Percentiles rank a stretch among this genome's conserved stretches.
Evolutionary conservation across 345 rosid genomes (phyloP).

Genomic region (Conringia planisiliqua): DNA sequence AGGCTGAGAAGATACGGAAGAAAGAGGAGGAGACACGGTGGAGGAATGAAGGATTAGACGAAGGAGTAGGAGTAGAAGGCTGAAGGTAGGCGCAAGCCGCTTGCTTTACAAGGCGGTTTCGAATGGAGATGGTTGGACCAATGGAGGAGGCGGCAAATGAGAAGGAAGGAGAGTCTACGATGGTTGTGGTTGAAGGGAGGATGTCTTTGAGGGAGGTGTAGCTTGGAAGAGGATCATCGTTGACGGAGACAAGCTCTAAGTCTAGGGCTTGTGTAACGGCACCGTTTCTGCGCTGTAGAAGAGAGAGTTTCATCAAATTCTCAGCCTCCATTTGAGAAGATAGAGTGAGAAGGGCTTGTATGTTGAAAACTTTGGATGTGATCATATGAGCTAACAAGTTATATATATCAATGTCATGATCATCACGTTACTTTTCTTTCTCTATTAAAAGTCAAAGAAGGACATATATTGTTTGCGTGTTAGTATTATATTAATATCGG

Average conservation of each 20-base stretch:
- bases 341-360: background rate
- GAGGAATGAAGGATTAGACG: constrained; percentile 43
- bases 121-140: constrained; percentile 53
- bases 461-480: constrained; percentile 11
- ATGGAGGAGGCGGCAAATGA: background rate
- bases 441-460: constrained; percentile 26
- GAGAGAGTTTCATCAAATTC: constrained; percentile 23
- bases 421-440: background rate
- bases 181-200: constrained; percentile 44
- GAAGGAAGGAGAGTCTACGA: constrained; percentile 57
- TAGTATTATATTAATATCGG: background rate
- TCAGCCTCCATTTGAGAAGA: constrained; percentile 23
- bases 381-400: constrained; percentile 5
- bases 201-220: constrained; percentile 83
- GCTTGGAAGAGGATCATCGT: constrained; percentile 23
- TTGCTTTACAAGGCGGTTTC: constrained; percentile 86
- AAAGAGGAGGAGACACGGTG: constrained; percentile 41
- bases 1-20: constrained; percentile 31
- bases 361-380: background rate
- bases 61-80: constrained; percentile 63
- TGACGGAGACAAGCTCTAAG: constrained; percentile 36
- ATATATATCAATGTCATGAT: background rate
- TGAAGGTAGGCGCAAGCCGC: constrained; percentile 95
- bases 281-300: constrained; percentile 32
- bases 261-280: constrained; percentile 24